Evolutionary conservation across 2,329 filamentous ascomycete genomes (phyloP).

Genomic region (Aureobasidium uvarum): DNA sequence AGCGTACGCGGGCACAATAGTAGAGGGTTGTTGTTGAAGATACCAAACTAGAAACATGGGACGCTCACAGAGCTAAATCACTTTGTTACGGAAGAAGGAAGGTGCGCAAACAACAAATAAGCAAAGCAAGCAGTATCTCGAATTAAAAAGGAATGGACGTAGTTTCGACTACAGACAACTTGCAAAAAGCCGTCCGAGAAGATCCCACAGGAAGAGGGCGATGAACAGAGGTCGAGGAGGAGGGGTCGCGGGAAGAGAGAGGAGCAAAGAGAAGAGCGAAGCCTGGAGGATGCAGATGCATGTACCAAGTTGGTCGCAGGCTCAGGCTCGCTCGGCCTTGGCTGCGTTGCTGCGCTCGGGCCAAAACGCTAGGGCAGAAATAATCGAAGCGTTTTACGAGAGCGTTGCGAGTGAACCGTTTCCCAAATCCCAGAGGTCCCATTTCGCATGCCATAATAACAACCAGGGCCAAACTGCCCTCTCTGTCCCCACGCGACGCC

Average conservation of each 20-base stretch:
- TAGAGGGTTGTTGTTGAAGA: background rate
- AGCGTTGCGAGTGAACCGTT: conserved; percentile 4
- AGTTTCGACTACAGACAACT: conserved; percentile 24
- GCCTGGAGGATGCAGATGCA: conserved; percentile 20
- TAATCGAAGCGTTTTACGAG: conserved; percentile 21
- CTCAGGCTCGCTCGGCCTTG: conserved; percentile 21
- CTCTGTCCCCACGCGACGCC: background rate
- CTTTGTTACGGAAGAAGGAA: conserved; percentile 19
- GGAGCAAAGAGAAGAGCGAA: conserved; percentile 14
- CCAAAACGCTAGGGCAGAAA: conserved; percentile 16
- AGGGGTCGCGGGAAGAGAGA: conserved; percentile 21
- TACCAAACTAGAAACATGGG: conserved; percentile 24
- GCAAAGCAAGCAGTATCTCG: conserved; percentile 24
- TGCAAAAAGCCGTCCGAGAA: conserved; percentile 18
- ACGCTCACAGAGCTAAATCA: conserved; percentile 26
- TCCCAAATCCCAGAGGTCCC: background rate
- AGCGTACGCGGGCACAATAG: background rate
- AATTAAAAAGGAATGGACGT: conserved; percentile 26
- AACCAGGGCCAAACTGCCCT: background rate
- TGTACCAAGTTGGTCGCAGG: conserved; percentile 21
- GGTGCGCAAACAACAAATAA: conserved; percentile 26
- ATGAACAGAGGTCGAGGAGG: conserved; percentile 16
- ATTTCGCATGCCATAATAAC: conserved; percentile 13
- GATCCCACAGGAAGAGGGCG: conserved; percentile 17
- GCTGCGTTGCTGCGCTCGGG: conserved; percentile 10